Conservation (phyloP, 495 filamentous ascomycete genomes). For the Daldinia bambusicola region DNA sequence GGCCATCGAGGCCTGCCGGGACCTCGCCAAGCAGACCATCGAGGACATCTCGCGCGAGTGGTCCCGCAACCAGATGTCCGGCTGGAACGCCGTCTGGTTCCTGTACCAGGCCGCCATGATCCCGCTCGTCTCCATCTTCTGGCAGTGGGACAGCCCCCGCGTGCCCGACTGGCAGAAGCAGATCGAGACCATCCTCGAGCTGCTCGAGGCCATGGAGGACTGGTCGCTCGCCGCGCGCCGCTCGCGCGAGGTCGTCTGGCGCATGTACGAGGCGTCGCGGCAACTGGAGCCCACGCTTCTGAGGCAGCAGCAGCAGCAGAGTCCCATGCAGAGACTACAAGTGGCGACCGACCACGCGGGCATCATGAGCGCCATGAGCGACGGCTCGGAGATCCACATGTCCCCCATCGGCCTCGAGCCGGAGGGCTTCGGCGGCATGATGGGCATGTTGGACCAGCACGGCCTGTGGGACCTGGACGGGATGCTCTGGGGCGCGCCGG, state of each 20-base stretch:
- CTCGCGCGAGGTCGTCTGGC: constrained; percentile 72
- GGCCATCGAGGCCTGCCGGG: constrained; percentile 73
- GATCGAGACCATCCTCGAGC: constrained; percentile 73
- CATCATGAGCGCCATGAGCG: constrained; percentile 50
- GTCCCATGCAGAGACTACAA: constrained; percentile 43
- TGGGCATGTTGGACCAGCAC: constrained; percentile 64
- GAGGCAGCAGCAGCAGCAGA: constrained; percentile 30
- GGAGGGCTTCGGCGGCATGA: constrained; percentile 62
- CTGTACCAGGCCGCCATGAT: constrained; percentile 83
- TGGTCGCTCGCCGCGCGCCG: constrained; percentile 77
- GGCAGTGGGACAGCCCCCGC: constrained; percentile 66
- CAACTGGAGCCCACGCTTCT: constrained; percentile 53
- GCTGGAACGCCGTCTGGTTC: constrained; percentile 87
- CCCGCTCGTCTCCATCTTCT: constrained; percentile 76
- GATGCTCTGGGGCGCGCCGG: constrained; percentile 59
- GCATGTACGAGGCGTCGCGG: constrained; percentile 72
- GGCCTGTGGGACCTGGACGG: constrained; percentile 67
- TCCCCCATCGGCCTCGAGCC: constrained; percentile 62
- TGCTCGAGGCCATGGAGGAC: constrained; percentile 73
- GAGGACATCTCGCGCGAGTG: constrained; percentile 75
- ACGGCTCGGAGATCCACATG: constrained; percentile 56
- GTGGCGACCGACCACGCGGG: constrained; percentile 50
- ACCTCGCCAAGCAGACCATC: constrained; percentile 75
- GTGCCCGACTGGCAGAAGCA: constrained; percentile 69
- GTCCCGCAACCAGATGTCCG: constrained; percentile 76